Base-by-base conservation (phyloP, 2,329 filamentous ascomycete genomes). In the Plectosphaerella sp. region DNA sequence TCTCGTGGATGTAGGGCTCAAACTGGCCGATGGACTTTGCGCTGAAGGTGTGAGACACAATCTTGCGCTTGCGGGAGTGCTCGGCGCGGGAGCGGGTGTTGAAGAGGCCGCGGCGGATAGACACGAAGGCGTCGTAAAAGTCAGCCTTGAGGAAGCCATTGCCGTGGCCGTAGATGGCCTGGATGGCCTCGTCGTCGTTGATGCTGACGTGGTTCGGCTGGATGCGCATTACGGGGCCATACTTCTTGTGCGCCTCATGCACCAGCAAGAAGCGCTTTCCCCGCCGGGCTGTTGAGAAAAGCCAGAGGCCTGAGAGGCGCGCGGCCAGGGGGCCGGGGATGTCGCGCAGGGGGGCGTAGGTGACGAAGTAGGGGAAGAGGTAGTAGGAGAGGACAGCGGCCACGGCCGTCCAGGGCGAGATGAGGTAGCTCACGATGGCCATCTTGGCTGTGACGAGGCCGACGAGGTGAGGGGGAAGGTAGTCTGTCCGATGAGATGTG, bases 61-160 rank as follows among this genome's bases (percentile, higher is more conserved):
- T 86, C 79, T 96, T 96, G 62, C 91, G 83, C 79, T 96, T 97
- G 57, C 91, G 84, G 0, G 87, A 86, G 68, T 97, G 91, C 63
- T 96, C 89, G 1, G 76, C 76, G 47, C 92, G 82, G 70, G 92
- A 84, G 33, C 92, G 80, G 0, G 91, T 96, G 69, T 95, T 96
- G 82, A 96, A 97, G 12, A 97, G 77, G 18, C 91, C 91, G 12
- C 89, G 83, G 48, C 81, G 82, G 63, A 96, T 95, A 12, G 88
- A 92, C 51, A 96, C 91, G 61, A 96, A 96, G 48, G 89, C 88
- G 62, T 96, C 90, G 62, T 96, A 96, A 72, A 92, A 96, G 3
- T 93, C 86, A 42, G 84, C 74, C 66, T 91, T 91, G 53, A 89
- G 63, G 60, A 89, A 88, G 0, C 87, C 87, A 62, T 89, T 90